A percentile compares a stretch with the other conserved stretches of the same genome.
These are phyloP conservation scores for Mycosphaerella arachidis DNA, from an alignment of 2,329 filamentous ascomycete species.

Conservation along the genomic window DNA sequence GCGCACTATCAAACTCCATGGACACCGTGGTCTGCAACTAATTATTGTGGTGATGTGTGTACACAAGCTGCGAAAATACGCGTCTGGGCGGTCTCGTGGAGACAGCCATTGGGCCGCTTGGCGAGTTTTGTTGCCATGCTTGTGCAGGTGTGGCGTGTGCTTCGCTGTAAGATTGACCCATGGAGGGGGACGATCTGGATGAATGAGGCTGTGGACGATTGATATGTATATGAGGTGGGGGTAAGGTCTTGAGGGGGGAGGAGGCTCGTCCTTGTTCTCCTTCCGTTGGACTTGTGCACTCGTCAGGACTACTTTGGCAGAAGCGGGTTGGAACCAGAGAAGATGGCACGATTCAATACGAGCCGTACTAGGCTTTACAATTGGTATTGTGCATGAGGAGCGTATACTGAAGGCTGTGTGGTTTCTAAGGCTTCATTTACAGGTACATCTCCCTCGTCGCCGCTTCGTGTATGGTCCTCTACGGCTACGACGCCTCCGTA, in stretches of 20 bases:
- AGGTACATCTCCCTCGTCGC: conserved; percentile 66
- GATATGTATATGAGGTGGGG: background rate
- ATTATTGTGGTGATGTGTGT: background rate
- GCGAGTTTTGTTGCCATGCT: background rate
- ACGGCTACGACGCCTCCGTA: conserved; percentile 69
- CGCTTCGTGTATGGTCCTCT: conserved; percentile 69
- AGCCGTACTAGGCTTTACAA: conserved; percentile 5
- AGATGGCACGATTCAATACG: conserved; percentile 2
- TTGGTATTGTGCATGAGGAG: background rate
- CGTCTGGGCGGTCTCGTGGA: background rate
- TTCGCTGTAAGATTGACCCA: conserved; percentile 3
- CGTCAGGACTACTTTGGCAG: no score
- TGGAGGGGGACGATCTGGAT: background rate
- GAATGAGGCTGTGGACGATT: background rate
- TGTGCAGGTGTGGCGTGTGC: background rate
- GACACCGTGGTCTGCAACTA: no score
- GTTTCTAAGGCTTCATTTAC: background rate
- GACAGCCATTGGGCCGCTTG: background rate
- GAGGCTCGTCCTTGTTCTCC: background rate
- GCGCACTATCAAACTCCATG: no score
- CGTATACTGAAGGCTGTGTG: background rate
- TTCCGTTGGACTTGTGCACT: background rate
- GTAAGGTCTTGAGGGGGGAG: background rate
- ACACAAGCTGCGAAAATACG: background rate
- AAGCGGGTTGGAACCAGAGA: background rate